Evolutionary conservation across 768 basidiomycete species (phyloP), one percentile per base, ranked within the genome.

Genomic region (Suillus placidus): DNA sequence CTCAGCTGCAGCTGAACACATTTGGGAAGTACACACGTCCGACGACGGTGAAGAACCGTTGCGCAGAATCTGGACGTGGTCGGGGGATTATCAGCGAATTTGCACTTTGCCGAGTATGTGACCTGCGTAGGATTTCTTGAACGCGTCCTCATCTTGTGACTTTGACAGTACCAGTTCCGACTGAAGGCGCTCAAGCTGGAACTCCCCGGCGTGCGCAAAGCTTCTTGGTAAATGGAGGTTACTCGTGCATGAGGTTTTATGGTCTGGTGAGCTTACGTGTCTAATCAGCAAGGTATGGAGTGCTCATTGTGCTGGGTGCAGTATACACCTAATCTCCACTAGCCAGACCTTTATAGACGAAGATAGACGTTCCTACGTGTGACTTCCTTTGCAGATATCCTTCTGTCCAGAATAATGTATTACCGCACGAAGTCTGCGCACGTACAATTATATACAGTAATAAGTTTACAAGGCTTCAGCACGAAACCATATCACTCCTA

Each of bases 41-140:
- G n/a, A 88, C 89, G 16, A 89, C 88, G 2, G 92, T 97, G 38
- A 95, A 94, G 81, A 95, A 95, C 75, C 83, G 96, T 34, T 99
- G 97, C 71, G 79, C 83, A 23, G 93, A 91, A 77, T 88, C 93
- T 10, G 97, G 97, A 1, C 83, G 88, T 65, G 95, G 94, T 8
- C 85, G 94, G 66, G 97, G 95, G 62, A 82, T 97, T 38, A 91
- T 98, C 70, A 88, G 90, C 73, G 91, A 96, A 77, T 97, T 97
- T 78, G 94, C 87, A 0, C 76, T 97, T 49, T 93, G 88, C 71
- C 84, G 95, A 72, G 95, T 95, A 71, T 20, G 76, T 79, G 4
- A 42, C 62, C 42, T 23, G 2, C 58, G 3, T 68, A 7, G 56
- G 37, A 42, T 18, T 37, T 60, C 1, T 18, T 52, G 37, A 18